phyloP scores from a whole-genome alignment of 2,329 filamentous ascomycete genomes.

The Alternaria burnsii region DNA sequence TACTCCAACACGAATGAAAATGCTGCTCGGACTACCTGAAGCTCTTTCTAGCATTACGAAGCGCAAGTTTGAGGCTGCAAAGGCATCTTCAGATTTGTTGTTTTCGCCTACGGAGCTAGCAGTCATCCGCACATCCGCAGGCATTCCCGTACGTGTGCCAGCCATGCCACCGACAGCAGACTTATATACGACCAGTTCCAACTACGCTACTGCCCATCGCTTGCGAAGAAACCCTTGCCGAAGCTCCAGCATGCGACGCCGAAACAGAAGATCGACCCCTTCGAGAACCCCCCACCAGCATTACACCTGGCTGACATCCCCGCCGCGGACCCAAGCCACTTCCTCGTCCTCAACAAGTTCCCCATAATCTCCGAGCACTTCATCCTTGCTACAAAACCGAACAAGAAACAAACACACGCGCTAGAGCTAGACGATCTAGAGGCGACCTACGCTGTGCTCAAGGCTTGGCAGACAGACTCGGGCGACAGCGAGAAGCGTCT shows the following conservation, averaged over 20 bases:
- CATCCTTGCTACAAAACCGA: conserved; percentile 72
- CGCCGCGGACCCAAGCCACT: conserved; percentile 59
- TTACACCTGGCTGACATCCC: conserved; percentile 65
- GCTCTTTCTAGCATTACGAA: conserved; percentile 49
- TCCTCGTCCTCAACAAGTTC: conserved; percentile 78
- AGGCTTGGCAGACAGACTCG: conserved; percentile 59
- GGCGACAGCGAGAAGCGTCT: conserved; percentile 52
- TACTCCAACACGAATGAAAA: conserved; percentile 20
- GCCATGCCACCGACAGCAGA: conserved; percentile 1
- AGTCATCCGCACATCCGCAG: conserved; percentile 47
- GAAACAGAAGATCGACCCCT: conserved; percentile 63
- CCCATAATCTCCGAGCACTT: conserved; percentile 75
- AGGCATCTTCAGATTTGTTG: conserved; percentile 43
- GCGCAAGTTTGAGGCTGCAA: conserved; percentile 49
- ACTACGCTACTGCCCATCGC: conserved; percentile 73
- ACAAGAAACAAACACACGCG: conserved; percentile 70
- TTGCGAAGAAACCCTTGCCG: conserved; percentile 69
- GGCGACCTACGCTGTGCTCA: conserved; percentile 68
- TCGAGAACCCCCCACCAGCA: conserved; percentile 65
- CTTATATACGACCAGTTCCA: conserved; percentile 67
- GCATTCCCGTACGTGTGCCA: conserved; percentile 48
- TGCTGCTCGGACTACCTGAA: conserved; percentile 46
- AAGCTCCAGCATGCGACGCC: conserved; percentile 49
- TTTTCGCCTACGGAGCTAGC: conserved; percentile 54
- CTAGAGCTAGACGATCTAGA: conserved; percentile 69